Evolutionary conservation across 208 protist genomes (phyloP).

Genomic region (Herpetomonas samuelpessoai): DNA sequence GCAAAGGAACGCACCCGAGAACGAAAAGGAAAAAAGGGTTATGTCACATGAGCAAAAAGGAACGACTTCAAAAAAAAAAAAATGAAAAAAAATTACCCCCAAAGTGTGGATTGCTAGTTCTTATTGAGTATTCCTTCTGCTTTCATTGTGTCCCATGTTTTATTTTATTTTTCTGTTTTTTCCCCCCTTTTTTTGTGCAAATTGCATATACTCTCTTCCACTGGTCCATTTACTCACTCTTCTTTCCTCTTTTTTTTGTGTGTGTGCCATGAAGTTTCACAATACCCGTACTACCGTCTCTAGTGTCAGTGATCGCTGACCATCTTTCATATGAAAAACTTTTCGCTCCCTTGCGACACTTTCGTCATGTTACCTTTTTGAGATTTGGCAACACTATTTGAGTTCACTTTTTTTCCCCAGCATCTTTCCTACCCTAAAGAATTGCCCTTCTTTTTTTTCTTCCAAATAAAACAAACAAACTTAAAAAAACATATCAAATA

Average conservation of each 20-base stretch:
- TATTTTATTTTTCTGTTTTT: constrained; percentile 6
- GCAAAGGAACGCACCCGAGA: no score
- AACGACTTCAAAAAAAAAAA: no score
- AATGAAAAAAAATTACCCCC: no score
- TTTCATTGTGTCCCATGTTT: constrained; percentile 1
- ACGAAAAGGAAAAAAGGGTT: no score
- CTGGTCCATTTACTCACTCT: constrained; percentile 2
- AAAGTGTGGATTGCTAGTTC: no score
- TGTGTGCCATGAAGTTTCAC: constrained; percentile 5
- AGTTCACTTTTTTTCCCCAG: constrained; percentile 2
- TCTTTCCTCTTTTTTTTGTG: neutral
- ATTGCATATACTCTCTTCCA: neutral
- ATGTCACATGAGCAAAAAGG: no score
- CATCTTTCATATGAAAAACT: no score
- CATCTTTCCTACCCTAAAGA: constrained; percentile 8
- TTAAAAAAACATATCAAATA: constrained; percentile 15
- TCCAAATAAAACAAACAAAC: constrained; percentile 7
- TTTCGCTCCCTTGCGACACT: no score
- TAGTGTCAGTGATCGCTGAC: no score
- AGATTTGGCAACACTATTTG: no score
- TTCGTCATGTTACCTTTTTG: no score
- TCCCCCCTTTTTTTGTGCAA: neutral
- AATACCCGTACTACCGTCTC: no score
- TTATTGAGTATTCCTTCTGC: neutral
- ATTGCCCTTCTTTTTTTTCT: constrained; percentile 14